phyloP scores from a whole-genome alignment of 2,329 filamentous ascomycete species.

The Xylariaceae sp. region DNA sequence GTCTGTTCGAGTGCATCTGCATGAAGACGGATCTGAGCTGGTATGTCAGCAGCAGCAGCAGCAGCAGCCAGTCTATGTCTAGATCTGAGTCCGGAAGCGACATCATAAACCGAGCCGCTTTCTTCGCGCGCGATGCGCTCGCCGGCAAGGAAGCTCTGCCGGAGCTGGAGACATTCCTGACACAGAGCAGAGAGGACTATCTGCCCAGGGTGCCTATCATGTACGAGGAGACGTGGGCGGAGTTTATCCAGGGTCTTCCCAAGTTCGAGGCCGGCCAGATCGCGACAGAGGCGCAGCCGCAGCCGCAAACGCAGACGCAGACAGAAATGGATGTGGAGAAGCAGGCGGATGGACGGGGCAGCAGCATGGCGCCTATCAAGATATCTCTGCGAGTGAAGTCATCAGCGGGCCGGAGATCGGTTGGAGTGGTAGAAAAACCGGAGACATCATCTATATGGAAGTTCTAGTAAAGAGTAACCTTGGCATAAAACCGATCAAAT shows the following conservation, averaged over 20 bases:
- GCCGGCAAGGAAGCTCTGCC: slow-evolving; percentile 7
- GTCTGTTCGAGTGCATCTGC: slow-evolving; percentile 14
- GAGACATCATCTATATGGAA: not conserved
- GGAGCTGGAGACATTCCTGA: slow-evolving; percentile 7
- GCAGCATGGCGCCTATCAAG: no score
- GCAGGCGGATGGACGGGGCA: no score
- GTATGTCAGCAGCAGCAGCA: no score
- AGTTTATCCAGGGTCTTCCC: slow-evolving; percentile 12
- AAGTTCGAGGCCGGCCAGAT: slow-evolving; percentile 2
- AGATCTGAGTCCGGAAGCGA: no score
- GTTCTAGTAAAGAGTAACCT: not conserved
- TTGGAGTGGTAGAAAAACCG: not conserved
- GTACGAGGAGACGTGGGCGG: slow-evolving; percentile 9
- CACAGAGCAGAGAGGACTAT: not conserved
- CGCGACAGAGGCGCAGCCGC: no score
- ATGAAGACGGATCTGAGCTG: slow-evolving; percentile 14
- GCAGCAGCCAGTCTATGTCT: no score
- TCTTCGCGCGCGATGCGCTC: slow-evolving; percentile 3
- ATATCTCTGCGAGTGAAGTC: no score
- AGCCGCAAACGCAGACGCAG: no score
- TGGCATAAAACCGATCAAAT: no score
- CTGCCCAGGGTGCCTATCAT: slow-evolving; percentile 9
- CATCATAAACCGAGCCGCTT: slow-evolving; percentile 7
- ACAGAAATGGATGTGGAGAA: no score
- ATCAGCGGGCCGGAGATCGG: no score